Base-by-base conservation (phyloP, 2,329 filamentous ascomycete genomes). In the Paraconiothyrium brasiliense region DNA sequence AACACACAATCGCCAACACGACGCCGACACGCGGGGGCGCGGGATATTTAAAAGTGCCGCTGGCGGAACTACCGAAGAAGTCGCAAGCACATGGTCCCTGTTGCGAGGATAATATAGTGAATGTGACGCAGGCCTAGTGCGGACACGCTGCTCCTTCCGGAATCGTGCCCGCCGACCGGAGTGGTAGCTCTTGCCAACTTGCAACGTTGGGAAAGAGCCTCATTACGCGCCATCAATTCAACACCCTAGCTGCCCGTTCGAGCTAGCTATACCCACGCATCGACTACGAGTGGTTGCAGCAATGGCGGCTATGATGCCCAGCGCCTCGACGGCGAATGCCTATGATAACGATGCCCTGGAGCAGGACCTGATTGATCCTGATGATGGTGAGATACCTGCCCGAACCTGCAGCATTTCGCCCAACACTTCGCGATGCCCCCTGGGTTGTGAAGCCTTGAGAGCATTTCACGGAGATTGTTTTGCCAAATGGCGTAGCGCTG, bases 291-390 rank as follows among this genome's bases (percentile, higher is more conserved):
- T 47, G 47, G 27, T 57, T 57, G 41, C 58, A 35, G 66, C 51
- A 64, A 83, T 82, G 79, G 80, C 80, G 65, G 80, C 79, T 62
- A 82, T 82, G 79, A 78, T 82, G 78, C 79, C 79, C 56, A 79
- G 79, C 62, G 73, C 77, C 59, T 72, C 75, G 47, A 76, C 73
- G 27, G 65, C 69, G 63, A 78, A 78, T 71, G 74, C 76, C 50
- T 83, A 83, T 70, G 81, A 84, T 67, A 75, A 77, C 65, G 80
- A 83, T 59, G 77, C 79, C 22, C 74, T 82, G 46, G 82, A 83
- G 67, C 81, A 82, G 68, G 83, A 84, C 72, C 78, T 84, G 64
- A 84, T 85, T 56, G 83, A 85, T 70, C 82, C 83, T 22, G 83
- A 85, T 71, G 83, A 84, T 77, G 82, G 83, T 84, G 76, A 62